Base-by-base conservation (phyloP, 495 filamentous ascomycete species). In the Extremus antarcticus region DNA sequence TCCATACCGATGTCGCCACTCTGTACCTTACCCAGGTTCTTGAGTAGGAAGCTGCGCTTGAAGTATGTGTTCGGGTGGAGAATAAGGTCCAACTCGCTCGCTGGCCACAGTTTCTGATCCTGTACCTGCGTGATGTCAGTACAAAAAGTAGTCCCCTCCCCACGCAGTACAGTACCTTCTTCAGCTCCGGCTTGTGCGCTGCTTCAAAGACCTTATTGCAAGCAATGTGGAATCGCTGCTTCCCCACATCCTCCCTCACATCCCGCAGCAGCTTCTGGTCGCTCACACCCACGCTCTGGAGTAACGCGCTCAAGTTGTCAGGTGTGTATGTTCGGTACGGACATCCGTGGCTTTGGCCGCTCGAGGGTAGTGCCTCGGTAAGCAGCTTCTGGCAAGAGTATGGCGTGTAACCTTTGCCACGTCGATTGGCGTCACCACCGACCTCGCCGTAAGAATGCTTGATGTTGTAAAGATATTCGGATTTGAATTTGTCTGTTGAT, bases 11-110 rank as follows among this genome's bases (percentile, higher is more conserved):
- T 16, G 54, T 65, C 59, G 11, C 78, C 32, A 43, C 45, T 53
- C 25, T 62, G 50, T 10, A 54, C 67, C 58, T 69, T 68, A 17
- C 73, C 78, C 25, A 85, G 65, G 63, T 89, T 83, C 77, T 87
- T 95, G 46, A 97, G 69, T 61, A 94, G 61, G 68, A 87, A 97
- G 65, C 88, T 91, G 57, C 90, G 78, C 75, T 92, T 91, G 70
- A 97, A 97, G 69, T 96, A 99, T 53, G 89, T 88, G 68, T 99
- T 99, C 10, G 94, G 94, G 68, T 99, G 94, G 19, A 94, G 84
- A 61, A 99, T 96, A 1, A 90, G 97, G 71, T 96, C 92, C 32
- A 94, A 75, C 64, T 94, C 85, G 3, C 79, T 75, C n/a, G 82
- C 76, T 25, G 79, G 78, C 87, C 88, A 90, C 29, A 81, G 73